phyloP scores from a whole-genome alignment of 2,329 filamentous ascomycete genomes.

The Tolypocladium capitatum region DNA sequence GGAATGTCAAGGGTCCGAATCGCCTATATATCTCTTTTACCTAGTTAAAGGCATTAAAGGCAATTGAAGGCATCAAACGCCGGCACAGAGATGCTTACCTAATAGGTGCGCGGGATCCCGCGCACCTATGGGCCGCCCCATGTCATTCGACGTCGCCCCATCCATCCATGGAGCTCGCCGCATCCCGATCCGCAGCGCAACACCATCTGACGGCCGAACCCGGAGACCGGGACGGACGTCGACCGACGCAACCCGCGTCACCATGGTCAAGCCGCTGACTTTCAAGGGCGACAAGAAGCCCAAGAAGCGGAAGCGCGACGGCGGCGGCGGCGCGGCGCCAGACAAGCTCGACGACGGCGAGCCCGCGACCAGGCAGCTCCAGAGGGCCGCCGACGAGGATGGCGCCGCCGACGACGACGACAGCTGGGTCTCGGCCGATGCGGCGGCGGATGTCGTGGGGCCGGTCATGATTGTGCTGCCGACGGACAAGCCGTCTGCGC shows the following conservation, averaged over 20 bases:
- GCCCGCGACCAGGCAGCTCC: constrained; percentile 8
- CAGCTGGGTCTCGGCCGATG: constrained; percentile 82
- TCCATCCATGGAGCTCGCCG: constrained; percentile 20
- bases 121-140: no score
- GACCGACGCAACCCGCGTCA: constrained; percentile 8
- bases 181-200: constrained; percentile 9
- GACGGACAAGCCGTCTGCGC: constrained; percentile 55
- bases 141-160: not conserved
- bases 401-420: constrained; percentile 58
- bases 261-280: constrained; percentile 75
- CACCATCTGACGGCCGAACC: not conserved
- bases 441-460: constrained; percentile 59
- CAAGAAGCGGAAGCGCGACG: constrained; percentile 76
- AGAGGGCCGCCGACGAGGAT: constrained; percentile 11
- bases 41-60: no score
- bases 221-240: not conserved
- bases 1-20: no score
- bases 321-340: constrained; percentile 22
- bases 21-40: no score
- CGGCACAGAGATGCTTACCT: no score
- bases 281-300: constrained; percentile 97
- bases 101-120: no score
- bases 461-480: constrained; percentile 75
- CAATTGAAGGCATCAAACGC: no score
- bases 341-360: constrained; percentile 31